Percentiles rank a stretch among this genome's conserved stretches.
Conservation (phyloP, 2,329 filamentous ascomycete genomes). For the Trichoderma sp. region DNA sequence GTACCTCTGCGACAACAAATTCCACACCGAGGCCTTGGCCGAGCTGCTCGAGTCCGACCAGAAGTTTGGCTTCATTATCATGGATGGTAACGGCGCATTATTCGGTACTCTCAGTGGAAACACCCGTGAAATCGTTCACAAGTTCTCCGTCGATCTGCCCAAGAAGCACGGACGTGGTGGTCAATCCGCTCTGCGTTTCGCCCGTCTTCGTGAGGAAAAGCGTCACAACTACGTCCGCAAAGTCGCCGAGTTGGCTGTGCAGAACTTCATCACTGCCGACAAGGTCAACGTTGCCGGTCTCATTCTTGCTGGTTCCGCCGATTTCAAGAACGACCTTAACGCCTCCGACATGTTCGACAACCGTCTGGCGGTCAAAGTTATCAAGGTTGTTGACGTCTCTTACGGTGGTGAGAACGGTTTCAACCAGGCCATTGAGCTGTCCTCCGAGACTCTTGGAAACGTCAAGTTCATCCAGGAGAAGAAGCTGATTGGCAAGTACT, state of each 20-base stretch:
- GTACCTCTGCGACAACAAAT: constrained; percentile 99
- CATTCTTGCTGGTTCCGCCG: constrained; percentile 92
- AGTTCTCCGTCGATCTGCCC: constrained; percentile 96
- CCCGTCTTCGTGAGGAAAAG: constrained; percentile 98
- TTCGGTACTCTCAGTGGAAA: constrained; percentile 97
- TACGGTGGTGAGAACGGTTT: constrained; percentile 99
- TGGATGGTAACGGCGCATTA: constrained; percentile 98
- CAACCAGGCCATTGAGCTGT: constrained; percentile 97
- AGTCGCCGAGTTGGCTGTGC: constrained; percentile 94
- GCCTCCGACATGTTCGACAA: constrained; percentile 96
- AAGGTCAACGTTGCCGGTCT: constrained; percentile 97
- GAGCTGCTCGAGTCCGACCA: constrained; percentile 98
- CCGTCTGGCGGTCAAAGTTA: constrained; percentile 89
- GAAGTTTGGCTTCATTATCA: constrained; percentile 99
- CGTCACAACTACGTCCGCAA: constrained; percentile 99
- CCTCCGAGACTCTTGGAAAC: constrained; percentile 92
- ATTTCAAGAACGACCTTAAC: constrained; percentile 99
- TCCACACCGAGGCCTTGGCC: constrained; percentile 95
- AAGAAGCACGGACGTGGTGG: constrained; percentile 99
- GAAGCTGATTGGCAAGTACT: constrained; percentile 98
- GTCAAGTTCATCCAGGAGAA: constrained; percentile 99
- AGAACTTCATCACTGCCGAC: constrained; percentile 98
- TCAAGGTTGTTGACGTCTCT: constrained; percentile 98
- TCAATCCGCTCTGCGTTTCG: constrained; percentile 98
- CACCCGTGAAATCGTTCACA: constrained; percentile 94